phyloP scores from a whole-genome alignment of 805 yeast genomes.

The Kazachstania viticola region DNA sequence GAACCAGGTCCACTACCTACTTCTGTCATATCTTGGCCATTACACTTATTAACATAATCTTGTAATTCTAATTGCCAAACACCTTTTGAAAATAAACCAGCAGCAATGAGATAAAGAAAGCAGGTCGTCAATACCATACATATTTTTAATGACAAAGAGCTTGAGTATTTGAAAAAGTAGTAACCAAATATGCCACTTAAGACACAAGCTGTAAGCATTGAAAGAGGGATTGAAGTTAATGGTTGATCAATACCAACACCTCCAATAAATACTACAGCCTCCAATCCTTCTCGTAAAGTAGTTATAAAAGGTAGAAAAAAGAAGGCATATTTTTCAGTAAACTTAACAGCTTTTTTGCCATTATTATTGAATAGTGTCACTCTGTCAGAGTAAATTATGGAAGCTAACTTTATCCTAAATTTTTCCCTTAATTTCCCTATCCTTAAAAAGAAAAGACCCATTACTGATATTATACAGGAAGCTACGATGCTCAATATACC shows the following conservation, averaged over 20 bases:
- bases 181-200: conserved; percentile 56
- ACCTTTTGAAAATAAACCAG: conserved; percentile 78
- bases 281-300: conserved; percentile 79
- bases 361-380: conserved; percentile 9
- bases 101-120: conserved; percentile 72
- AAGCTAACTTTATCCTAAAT: conserved; percentile 57
- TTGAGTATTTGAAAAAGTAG: conserved; percentile 65
- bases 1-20: conserved; percentile 91
- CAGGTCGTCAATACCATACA: conserved; percentile 69
- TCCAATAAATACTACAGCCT: conserved; percentile 84
- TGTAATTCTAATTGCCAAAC: conserved; percentile 86
- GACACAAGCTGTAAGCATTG: conserved; percentile 46
- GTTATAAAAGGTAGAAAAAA: conserved; percentile 77
- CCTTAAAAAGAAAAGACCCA: conserved; percentile 78
- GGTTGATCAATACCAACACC: conserved; percentile 77
- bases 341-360: conserved; percentile 23
- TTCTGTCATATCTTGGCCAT: conserved; percentile 78
- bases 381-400: conserved; percentile 27
- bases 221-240: conserved; percentile 48
- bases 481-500: conserved; percentile 73
- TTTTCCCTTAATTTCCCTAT: conserved; percentile 73
- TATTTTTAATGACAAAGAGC: conserved; percentile 60
- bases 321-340: conserved; percentile 52
- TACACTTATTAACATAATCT: conserved; percentile 57
- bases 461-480: conserved; percentile 64